phyloP scores from a whole-genome alignment of 2,329 filamentous ascomycete genomes.

The Aspergillus caelatus region DNA sequence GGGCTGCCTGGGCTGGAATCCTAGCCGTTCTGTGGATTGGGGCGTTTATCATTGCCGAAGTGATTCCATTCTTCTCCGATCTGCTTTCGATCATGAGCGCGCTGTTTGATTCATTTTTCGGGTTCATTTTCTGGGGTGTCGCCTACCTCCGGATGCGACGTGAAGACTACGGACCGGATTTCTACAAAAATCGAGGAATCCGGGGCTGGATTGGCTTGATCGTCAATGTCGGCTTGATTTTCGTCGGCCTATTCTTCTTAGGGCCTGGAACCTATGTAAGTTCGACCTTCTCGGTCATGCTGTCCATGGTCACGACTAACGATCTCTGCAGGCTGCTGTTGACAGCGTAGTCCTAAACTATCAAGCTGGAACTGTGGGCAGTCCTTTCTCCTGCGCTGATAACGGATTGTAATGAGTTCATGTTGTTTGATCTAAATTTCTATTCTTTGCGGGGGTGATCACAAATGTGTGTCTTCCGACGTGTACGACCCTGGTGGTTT shows the following conservation, averaged over 20 bases:
- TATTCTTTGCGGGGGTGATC: neutral
- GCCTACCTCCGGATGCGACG: conserved; percentile 50
- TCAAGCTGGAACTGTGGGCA: conserved; percentile 62
- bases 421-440: conserved; percentile 11
- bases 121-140: conserved; percentile 81
- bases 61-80: conserved; percentile 91
- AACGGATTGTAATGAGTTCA: conserved; percentile 37
- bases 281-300: conserved; percentile 44
- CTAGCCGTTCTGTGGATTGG: conserved; percentile 69
- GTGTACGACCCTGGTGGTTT: neutral
- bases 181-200: conserved; percentile 45
- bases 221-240: conserved; percentile 73
- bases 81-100: conserved; percentile 62
- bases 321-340: conserved; percentile 40
- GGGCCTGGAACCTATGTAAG: conserved; percentile 75
- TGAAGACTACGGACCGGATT: conserved; percentile 43
- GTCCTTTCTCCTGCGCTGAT: conserved; percentile 72
- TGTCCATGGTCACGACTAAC: conserved; percentile 6
- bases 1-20: conserved; percentile 76
- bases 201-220: conserved; percentile 46
- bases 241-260: conserved; percentile 78
- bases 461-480: conserved; percentile 4
- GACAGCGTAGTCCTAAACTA: conserved; percentile 67
- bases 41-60: conserved; percentile 89
- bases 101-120: conserved; percentile 77